A percentile compares a stretch with the other conserved stretches of the same genome.
phyloP scores from a whole-genome alignment of 2,329 filamentous ascomycete genomes.

The Aspergillus sp. region DNA sequence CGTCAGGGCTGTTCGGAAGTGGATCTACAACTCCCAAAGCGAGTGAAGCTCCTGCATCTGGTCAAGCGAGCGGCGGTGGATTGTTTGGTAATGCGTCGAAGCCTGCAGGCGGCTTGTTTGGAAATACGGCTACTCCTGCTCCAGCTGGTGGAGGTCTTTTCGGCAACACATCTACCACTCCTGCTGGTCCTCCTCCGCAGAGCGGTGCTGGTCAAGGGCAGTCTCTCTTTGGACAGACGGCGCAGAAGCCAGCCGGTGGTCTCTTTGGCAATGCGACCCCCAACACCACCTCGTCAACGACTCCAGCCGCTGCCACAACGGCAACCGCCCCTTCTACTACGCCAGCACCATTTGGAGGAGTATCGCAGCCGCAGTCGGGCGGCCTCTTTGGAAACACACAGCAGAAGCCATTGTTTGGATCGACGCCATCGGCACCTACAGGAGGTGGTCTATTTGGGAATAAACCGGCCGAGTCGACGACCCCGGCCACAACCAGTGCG shows the following conservation, averaged over 20 bases:
- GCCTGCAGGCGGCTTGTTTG: slow-evolving; percentile 23
- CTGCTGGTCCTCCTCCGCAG: slow-evolving; percentile 43
- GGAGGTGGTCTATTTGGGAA: slow-evolving; percentile 22
- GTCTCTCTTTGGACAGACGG: slow-evolving; percentile 20
- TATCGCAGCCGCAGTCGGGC: slow-evolving; percentile 23
- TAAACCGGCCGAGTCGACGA: slow-evolving; percentile 24
- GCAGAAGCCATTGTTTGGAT: slow-evolving; percentile 24
- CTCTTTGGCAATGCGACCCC: slow-evolving; percentile 24
- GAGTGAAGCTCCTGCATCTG: slow-evolving; percentile 24
- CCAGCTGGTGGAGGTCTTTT: slow-evolving; percentile 30
- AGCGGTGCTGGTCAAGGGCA: slow-evolving; percentile 21
- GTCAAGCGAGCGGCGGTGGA: slow-evolving; percentile 23
- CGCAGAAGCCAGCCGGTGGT: slow-evolving; percentile 20
- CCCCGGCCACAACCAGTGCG: slow-evolving; percentile 16
- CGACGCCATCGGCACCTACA: slow-evolving; percentile 12
- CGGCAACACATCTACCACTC: slow-evolving; percentile 42
- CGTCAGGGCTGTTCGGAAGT: slow-evolving; percentile 23
- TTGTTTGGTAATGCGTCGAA: slow-evolving; percentile 28
- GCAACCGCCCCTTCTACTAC: slow-evolving; percentile 19
- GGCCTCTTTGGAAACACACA: slow-evolving; percentile 23
- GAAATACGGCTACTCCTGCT: slow-evolving; percentile 34
- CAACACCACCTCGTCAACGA: slow-evolving; percentile 14
- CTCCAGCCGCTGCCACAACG: slow-evolving; percentile 8
- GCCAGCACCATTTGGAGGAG: slow-evolving; percentile 10
- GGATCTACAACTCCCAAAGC: slow-evolving; percentile 32